Evolutionary conservation across 305 asterid species (phyloP).

Genomic region (Nicotiana rustica): DNA sequence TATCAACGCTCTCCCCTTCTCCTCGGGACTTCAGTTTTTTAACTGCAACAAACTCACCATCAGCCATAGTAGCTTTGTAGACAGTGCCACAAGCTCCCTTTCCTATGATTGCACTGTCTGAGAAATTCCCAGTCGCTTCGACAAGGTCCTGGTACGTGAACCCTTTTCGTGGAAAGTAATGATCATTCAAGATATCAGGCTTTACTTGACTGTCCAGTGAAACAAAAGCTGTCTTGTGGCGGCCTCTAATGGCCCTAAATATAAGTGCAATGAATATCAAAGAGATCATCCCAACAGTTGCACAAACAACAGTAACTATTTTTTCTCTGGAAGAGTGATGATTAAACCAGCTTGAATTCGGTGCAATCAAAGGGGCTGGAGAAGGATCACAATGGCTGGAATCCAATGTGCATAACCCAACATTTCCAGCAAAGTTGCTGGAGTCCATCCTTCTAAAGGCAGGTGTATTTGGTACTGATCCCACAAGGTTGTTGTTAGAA

Average conservation of each 20-base stretch:
- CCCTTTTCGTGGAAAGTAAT: conserved; percentile 76
- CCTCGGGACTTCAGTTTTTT: conserved; percentile 69
- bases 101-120: conserved; percentile 66
- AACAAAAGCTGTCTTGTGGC: conserved; percentile 42
- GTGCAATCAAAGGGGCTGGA: conserved; percentile 43
- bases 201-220: conserved; percentile 56
- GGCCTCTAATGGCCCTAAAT: conserved; percentile 64
- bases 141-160: conserved; percentile 77
- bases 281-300: conserved; percentile 61
- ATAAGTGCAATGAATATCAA: conserved; percentile 59
- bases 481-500: conserved; percentile 75
- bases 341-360: conserved; percentile 54
- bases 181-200: conserved; percentile 56
- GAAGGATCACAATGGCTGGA: conserved; percentile 50
- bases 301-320: conserved; percentile 66
- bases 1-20: conserved; percentile 65
- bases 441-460: conserved; percentile 73
- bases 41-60: conserved; percentile 78
- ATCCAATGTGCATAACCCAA: conserved; percentile 55
- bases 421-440: conserved; percentile 75
- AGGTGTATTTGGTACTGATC: conserved; percentile 71
- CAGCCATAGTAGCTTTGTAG: conserved; percentile 72
- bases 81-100: conserved; percentile 90
- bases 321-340: conserved; percentile 58
- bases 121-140: conserved; percentile 75